Conservation (phyloP, 176 grass and related monocot genomes). For the Raddia distichophylla region DNA sequence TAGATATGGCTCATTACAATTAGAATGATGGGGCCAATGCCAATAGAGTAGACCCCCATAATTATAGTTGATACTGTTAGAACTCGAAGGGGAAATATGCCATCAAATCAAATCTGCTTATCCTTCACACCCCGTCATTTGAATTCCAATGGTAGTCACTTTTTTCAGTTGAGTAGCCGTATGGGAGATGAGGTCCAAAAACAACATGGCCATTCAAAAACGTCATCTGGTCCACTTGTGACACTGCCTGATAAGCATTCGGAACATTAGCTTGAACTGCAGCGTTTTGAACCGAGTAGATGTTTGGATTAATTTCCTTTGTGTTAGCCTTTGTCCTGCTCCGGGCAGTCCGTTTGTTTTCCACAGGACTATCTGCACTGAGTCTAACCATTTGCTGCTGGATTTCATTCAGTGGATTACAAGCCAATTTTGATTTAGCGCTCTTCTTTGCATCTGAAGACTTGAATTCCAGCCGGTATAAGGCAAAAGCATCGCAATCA, state of each 20-base stretch:
- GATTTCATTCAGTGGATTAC: conserved; percentile 57
- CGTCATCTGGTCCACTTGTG: conserved; percentile 65
- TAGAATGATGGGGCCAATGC: conserved; percentile 48
- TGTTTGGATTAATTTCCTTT: conserved; percentile 44
- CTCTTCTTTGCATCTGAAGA: conserved; percentile 80
- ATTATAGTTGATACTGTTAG: conserved; percentile 48
- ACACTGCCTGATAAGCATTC: conserved; percentile 51
- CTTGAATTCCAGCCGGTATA: conserved; percentile 87
- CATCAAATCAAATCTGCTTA: conserved; percentile 13
- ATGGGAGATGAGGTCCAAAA: conserved; percentile 80
- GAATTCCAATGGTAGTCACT: conserved; percentile 62
- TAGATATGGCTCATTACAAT: conserved; percentile 31
- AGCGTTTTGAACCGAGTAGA: conserved; percentile 48
- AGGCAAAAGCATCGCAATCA: conserved; percentile 74
- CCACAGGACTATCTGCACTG: conserved; percentile 58
- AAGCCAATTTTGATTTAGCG: conserved; percentile 62
- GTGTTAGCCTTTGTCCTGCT: conserved; percentile 49
- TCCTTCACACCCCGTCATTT: conserved; percentile 40
- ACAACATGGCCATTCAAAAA: conserved; percentile 67
- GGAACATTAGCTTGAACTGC: conserved; percentile 51
- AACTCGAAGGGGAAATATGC: conserved; percentile 38
- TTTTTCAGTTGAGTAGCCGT: conserved; percentile 58
- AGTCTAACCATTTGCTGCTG: conserved; percentile 75
- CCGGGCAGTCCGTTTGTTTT: conserved; percentile 52
- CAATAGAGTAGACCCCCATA: conserved; percentile 51